phyloP scores from a whole-genome alignment of 345 rosid species.

The Barbarea vulgaris region DNA sequence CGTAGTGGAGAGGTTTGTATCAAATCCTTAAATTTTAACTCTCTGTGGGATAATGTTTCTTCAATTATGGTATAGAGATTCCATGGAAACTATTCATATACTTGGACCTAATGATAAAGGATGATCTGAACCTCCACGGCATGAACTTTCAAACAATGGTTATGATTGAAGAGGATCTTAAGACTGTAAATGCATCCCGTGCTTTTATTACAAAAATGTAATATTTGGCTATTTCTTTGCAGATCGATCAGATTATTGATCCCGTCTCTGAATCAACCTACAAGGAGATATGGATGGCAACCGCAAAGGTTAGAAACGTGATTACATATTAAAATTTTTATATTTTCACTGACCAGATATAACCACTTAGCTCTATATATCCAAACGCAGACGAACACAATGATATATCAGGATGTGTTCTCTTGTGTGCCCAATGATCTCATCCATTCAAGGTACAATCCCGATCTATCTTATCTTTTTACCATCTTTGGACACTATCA shows the following conservation, averaged over 20 bases:
- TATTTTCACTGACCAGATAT: conserved; percentile 1
- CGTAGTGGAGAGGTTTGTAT: conserved; percentile 66
- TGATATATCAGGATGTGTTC: conserved; percentile 88
- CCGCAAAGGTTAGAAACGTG: conserved; percentile 70
- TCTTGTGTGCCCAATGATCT: conserved; percentile 92
- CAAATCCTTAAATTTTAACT: neutral
- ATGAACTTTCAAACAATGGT: conserved; percentile 3
- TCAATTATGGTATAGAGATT: neutral
- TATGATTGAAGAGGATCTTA: conserved; percentile 19
- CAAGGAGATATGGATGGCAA: conserved; percentile 80
- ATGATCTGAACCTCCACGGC: conserved; percentile 11
- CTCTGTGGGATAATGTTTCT: neutral
- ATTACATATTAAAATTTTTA: neutral
- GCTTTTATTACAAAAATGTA: neutral
- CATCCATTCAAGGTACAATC: conserved; percentile 72
- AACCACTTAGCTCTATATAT: conserved; percentile 7
- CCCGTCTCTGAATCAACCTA: conserved; percentile 87
- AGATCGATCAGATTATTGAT: conserved; percentile 74
- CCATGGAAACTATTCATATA: conserved; percentile 15
- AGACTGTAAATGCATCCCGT: conserved; percentile 3
- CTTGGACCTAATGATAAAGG: neutral
- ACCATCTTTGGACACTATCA: neutral
- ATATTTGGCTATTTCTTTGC: conserved; percentile 32
- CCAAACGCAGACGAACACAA: conserved; percentile 70
- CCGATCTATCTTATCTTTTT: conserved; percentile 1